Evolutionary conservation across 2,329 filamentous ascomycete species (phyloP), one percentile per base, ranked within the genome.

Genomic region (Epichloe bromicola): DNA sequence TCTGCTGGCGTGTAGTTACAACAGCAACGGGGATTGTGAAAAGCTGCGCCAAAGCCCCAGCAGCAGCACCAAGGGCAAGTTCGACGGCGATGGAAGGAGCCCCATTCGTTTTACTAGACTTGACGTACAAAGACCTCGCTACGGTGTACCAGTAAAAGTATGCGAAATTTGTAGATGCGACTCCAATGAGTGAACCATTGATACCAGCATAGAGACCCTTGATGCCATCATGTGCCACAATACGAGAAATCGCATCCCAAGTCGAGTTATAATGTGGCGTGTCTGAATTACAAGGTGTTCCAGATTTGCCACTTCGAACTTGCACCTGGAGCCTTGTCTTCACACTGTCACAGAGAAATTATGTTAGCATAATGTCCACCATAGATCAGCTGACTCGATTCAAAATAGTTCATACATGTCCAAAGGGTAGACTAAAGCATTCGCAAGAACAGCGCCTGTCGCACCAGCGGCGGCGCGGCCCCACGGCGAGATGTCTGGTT

Each of bases 131-230:
- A 15, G 81, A 81, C 56, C 93, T 82, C 34, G 96, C 88, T 30
- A 93, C 71, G 5, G 88, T 91, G 67, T 97, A 97, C 90, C 91
- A 97, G 73, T 98, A 98, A 67, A 98, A 98, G 71, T 98, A 98
- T 61, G 93, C 93, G 65, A 98, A 98, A 69, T 98, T 98, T 49
- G 91, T 97, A 26, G 90, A 96, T 1, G 89, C 91, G 37, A 98
- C 93, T 50, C 93, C 93, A 48, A 97, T 72, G 17, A 98, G 74
- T 4, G 90, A 82, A 48, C 91, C 90, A 54, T 81, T 77, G 66
- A 98, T 90, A 54, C 93, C 93, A 49, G 86, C 82, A 63, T 98
- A 98, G 7, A 98, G 79, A 6, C 93, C 93, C 45, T 73, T 62
- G 8, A 93, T 51, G 34, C 93, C 93, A 59, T 98, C 93, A 49